A percentile compares a stretch with the other conserved stretches of the same genome.
Evolutionary conservation across 2,329 filamentous ascomycete species (phyloP).

Genomic region (Byssothecium circinans): DNA sequence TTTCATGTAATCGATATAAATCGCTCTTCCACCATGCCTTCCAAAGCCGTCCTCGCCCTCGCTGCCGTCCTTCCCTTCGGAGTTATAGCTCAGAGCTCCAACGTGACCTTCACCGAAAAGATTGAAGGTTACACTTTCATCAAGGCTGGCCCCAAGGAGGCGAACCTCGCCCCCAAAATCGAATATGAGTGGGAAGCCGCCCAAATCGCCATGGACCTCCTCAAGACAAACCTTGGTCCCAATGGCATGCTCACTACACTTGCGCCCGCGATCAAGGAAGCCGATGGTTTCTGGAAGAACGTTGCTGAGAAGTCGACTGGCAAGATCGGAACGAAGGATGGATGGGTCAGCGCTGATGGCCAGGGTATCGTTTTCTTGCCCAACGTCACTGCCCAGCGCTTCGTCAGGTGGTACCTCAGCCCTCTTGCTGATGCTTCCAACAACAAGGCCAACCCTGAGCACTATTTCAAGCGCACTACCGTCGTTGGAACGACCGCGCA

Average conservation of each 20-base stretch:
- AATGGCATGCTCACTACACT: conserved; percentile 4
- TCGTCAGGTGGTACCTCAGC: conserved; percentile 3
- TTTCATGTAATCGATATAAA: not conserved
- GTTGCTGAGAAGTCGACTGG: conserved; percentile 1
- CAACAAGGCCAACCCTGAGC: conserved; percentile 8
- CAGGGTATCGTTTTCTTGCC: conserved; percentile 5
- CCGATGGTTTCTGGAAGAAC: conserved; percentile 5
- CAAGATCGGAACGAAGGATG: conserved; percentile 2
- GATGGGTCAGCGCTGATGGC: conserved; percentile 4
- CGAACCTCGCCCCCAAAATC: not conserved
- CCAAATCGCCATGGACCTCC: conserved; percentile 3
- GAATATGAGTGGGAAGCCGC: conserved; percentile 4
- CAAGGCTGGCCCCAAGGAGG: conserved; percentile 2
- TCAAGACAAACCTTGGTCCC: conserved; percentile 3
- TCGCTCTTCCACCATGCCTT: not conserved
- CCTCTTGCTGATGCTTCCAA: conserved; percentile 5
- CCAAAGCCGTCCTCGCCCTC: not conserved
- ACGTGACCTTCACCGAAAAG: not conserved
- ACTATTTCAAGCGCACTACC: conserved; percentile 9
- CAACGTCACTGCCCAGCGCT: conserved; percentile 3
- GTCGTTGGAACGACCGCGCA: not conserved
- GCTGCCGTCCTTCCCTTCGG: not conserved
- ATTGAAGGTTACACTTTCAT: conserved; percentile 7
- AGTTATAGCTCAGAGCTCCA: not conserved
- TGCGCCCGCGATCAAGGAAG: conserved; percentile 3